Base-by-base conservation (phyloP, 1,284 basidiomycete genomes). In the Fomitiporia mediterranea region DNA sequence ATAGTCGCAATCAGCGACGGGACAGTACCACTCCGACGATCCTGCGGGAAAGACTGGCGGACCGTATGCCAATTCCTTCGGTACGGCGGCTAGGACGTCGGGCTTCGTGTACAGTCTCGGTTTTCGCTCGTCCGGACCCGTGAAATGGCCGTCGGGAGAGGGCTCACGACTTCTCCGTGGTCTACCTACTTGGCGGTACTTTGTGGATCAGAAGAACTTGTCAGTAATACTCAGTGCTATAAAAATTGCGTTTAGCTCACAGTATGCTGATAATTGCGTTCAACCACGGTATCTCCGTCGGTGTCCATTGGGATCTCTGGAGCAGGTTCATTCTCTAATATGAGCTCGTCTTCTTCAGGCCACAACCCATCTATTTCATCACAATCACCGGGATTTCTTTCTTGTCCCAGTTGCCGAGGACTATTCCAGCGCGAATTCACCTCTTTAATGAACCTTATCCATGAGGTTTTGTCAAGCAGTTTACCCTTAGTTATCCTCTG, bases 291-390 rank as follows among this genome's bases (percentile, higher is more conserved):
- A 21, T 39, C 42, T 11, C 38, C 35, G 19, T 44, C 42, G 1
- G 23, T 11, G 6, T 37, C 13, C 2, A 23, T 21, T 1, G 15
- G 9, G 5, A 23, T 15, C 4, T 39, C 35, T 4, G 21, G 13
- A n/a, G 27, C 17, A 7, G 23, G 47, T 32, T 54, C 52, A 34
- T 48, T 37, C 1, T 32, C 21, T 4, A 27, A 30, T 8, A 17
- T 21, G 7, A 25, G 9, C 15, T n/a, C 39, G 2, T 51, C 52
- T 17, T 37, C 38, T 19, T 43, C 38, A 9, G 38, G 23, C 56
- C 56, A 58, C 9, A 28, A 13, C 11, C 30, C n/a, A 4, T 58
- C 52, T 7, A 58, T 13, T 21, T 54, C 44, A 23, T 53, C 52
- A 11, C 27, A 50, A 19, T 50, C 44, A 15, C 25, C 25, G 2